A percentile compares a stretch with the other conserved stretches of the same genome.
Conservation (phyloP, 805 yeast genomes). For the Hanseniaspora valbyensis region DNA sequence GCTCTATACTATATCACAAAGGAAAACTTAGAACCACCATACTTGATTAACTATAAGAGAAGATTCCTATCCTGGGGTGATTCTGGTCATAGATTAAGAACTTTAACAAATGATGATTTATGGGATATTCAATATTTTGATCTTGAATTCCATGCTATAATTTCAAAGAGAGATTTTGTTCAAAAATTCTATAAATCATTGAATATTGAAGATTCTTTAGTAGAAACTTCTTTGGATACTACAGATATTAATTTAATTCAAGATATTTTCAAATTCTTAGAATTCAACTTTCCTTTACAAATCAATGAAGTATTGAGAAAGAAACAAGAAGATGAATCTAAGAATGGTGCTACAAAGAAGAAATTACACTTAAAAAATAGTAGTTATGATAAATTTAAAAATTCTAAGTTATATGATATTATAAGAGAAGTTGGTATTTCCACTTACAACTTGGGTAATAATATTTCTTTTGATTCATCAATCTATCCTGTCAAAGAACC, state of each 20-base stretch:
- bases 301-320: conserved; percentile 27
- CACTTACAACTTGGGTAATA: conserved; percentile 75
- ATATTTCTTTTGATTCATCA: conserved; percentile 55
- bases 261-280: conserved; percentile 74
- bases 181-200: conserved; percentile 45
- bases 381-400: conserved; percentile 55
- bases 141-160: conserved; percentile 73
- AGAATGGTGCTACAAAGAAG: conserved; percentile 21
- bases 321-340: conserved; percentile 22
- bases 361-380: conserved; percentile 53
- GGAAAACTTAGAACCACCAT: conserved; percentile 83
- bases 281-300: conserved; percentile 48
- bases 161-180: conserved; percentile 60
- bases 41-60: conserved; percentile 89
- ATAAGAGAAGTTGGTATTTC: conserved; percentile 63
- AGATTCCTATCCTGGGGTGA: conserved; percentile 52
- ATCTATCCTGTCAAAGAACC: conserved; percentile 62
- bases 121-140: conserved; percentile 87
- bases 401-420: conserved; percentile 52
- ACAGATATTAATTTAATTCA: conserved; percentile 49
- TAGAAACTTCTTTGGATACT: conserved; percentile 42
- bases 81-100: conserved; percentile 41
- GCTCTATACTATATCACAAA: conserved; percentile 61
- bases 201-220: conserved; percentile 45
- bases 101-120: conserved; percentile 51